phyloP scores from a whole-genome alignment of 139 green algal species.

The Axilococcus clingmanii region DNA sequence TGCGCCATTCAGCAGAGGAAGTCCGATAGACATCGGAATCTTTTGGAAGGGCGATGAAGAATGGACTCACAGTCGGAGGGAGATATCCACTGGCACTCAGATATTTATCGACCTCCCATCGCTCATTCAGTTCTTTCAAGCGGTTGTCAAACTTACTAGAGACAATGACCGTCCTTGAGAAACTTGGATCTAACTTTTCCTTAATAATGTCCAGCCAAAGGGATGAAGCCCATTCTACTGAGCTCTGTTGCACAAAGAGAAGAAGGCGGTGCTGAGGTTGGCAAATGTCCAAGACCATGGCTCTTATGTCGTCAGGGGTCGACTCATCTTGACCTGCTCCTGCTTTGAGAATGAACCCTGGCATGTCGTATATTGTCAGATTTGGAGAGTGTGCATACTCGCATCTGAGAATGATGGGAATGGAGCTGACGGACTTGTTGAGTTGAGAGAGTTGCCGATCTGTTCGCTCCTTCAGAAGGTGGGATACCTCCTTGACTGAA shows the following conservation, averaged over 20 bases:
- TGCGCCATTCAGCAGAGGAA: constrained; percentile 61
- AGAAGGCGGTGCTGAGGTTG: constrained; percentile 81
- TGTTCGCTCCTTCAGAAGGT: constrained; percentile 69
- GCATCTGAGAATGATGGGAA: constrained; percentile 49
- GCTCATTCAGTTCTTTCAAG: constrained; percentile 83
- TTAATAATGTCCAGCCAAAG: constrained; percentile 86
- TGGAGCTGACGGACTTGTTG: constrained; percentile 58
- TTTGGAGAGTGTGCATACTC: constrained; percentile 78
- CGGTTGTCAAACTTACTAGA: constrained; percentile 95
- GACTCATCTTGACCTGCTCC: constrained; percentile 66
- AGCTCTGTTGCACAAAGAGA: constrained; percentile 89
- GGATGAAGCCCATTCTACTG: constrained; percentile 84
- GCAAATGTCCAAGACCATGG: constrained; percentile 84
- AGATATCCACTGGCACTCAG: constrained; percentile 80
- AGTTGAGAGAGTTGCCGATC: constrained; percentile 65
- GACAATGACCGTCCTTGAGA: constrained; percentile 78
- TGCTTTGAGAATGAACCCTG: constrained; percentile 88
- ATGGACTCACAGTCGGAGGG: constrained; percentile 67
- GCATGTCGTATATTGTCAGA: constrained; percentile 89
- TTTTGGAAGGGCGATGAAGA: constrained; percentile 93
- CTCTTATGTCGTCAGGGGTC: constrained; percentile 83
- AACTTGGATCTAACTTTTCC: constrained; percentile 81
- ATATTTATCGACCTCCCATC: constrained; percentile 92
- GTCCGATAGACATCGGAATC: constrained; percentile 52
- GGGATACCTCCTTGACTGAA: constrained; percentile 63